These are phyloP conservation scores for Biscogniauxia marginata DNA, from an alignment of 2,329 filamentous ascomycete species.

Conservation along the genomic window DNA sequence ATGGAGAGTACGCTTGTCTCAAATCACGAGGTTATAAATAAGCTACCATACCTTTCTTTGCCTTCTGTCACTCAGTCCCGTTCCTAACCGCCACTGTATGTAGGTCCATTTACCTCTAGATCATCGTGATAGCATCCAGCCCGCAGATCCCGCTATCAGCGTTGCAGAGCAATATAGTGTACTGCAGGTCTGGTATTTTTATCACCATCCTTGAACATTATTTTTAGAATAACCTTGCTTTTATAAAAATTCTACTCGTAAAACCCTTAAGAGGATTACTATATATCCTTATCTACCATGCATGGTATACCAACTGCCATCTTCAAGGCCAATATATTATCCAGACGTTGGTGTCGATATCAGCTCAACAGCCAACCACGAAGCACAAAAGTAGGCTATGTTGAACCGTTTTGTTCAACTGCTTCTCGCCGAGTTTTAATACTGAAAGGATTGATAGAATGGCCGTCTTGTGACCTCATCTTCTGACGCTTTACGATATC, in stretches of 20 bases:
- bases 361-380: not conserved
- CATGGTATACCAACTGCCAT: not conserved
- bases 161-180: slow-evolving; percentile 18
- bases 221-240: slow-evolving; percentile 19
- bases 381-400: no score
- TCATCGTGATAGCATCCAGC: slow-evolving; percentile 12
- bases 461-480: not conserved
- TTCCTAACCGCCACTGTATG: slow-evolving; percentile 8
- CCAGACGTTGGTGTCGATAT: not conserved
- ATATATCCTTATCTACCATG: not conserved
- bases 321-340: not conserved
- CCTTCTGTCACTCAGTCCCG: slow-evolving; percentile 7
- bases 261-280: not conserved
- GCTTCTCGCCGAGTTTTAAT: not conserved
- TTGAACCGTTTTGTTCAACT: not conserved
- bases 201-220: slow-evolving; percentile 6
- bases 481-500: not conserved
- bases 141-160: slow-evolving; percentile 16
- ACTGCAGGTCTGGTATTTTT: slow-evolving; percentile 5
- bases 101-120: not conserved
- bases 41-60: not conserved
- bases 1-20: not conserved
- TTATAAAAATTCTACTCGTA: slow-evolving; percentile 14
- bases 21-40: not conserved
- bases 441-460: not conserved